phyloP scores from a whole-genome alignment of 2,329 filamentous ascomycete genomes.

The Cladosporium sp. region DNA sequence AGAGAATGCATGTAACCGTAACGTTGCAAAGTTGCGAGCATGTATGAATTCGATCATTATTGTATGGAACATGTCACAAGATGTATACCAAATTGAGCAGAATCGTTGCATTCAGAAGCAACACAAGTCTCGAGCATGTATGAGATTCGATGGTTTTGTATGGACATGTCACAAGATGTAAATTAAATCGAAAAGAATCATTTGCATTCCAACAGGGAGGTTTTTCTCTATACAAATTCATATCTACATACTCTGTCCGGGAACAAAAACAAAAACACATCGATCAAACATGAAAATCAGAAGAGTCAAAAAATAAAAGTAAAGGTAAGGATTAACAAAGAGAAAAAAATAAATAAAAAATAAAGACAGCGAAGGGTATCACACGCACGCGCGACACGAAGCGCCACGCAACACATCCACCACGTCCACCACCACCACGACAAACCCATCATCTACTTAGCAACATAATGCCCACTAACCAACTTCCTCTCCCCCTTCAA shows the following conservation, averaged over 20 bases:
- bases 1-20: too few relatives aligned
- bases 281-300: background rate
- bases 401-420: background rate
- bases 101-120: too few relatives aligned
- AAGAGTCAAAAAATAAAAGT: background rate
- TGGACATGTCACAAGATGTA: too few relatives aligned
- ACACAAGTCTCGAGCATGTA: too few relatives aligned
- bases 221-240: background rate
- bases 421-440: too few relatives aligned
- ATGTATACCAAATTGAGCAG: too few relatives aligned
- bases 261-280: background rate
- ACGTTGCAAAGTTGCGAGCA: too few relatives aligned
- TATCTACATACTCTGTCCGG: background rate
- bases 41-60: too few relatives aligned
- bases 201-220: too few relatives aligned
- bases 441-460: slow-evolving; percentile 4
- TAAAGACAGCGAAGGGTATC: background rate
- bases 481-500: slow-evolving; percentile 64
- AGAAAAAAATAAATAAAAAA: background rate
- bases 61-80: too few relatives aligned
- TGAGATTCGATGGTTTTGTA: too few relatives aligned
- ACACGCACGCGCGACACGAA: background rate
- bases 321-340: background rate
- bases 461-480: slow-evolving; percentile 65
- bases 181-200: too few relatives aligned